A percentile compares a stretch with the other conserved stretches of the same genome.
These are phyloP conservation scores for Microcos paniculata DNA, from an alignment of 345 rosid species.

Conservation along the genomic window DNA sequence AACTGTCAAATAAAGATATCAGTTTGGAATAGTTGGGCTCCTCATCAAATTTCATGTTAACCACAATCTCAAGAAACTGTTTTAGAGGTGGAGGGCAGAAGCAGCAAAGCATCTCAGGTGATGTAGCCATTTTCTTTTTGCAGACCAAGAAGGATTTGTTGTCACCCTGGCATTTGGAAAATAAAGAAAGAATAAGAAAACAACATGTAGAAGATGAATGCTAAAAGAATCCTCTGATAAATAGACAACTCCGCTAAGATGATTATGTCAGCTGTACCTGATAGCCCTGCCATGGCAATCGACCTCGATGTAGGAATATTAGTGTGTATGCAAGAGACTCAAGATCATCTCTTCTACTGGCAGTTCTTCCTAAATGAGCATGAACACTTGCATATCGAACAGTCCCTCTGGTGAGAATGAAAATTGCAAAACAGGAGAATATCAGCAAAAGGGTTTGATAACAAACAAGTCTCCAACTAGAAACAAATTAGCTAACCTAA, in stretches of 20 bases:
- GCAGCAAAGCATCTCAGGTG: constrained; percentile 88
- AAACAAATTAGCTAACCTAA: constrained; percentile 54
- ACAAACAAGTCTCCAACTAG: constrained; percentile 1
- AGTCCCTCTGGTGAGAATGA: constrained; percentile 63
- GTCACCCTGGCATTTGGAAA: constrained; percentile 67
- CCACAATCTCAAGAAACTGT: constrained; percentile 87
- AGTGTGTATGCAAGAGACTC: constrained; percentile 97
- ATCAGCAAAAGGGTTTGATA: neutral
- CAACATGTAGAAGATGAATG: neutral
- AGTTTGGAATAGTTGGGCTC: constrained; percentile 92
- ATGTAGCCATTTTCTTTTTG: constrained; percentile 95
- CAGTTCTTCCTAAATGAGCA: constrained; percentile 97
- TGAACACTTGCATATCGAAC: constrained; percentile 98
- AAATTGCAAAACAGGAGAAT: constrained; percentile 18
- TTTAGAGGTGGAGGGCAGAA: constrained; percentile 85
- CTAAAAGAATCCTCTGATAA: neutral
- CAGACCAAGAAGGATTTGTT: constrained; percentile 94
- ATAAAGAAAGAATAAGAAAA: neutral
- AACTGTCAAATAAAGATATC: constrained; percentile 77
- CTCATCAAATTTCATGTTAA: constrained; percentile 93
- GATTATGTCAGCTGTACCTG: constrained; percentile 47
- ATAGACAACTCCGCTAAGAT: constrained; percentile 11
- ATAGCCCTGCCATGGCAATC: constrained; percentile 99
- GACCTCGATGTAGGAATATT: constrained; percentile 86
- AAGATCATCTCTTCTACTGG: constrained; percentile 97